A percentile compares a stretch with the other conserved stretches of the same genome.
phyloP scores from a whole-genome alignment of 768 basidiomycete species.

The Sporobolomyces phaffii region DNA sequence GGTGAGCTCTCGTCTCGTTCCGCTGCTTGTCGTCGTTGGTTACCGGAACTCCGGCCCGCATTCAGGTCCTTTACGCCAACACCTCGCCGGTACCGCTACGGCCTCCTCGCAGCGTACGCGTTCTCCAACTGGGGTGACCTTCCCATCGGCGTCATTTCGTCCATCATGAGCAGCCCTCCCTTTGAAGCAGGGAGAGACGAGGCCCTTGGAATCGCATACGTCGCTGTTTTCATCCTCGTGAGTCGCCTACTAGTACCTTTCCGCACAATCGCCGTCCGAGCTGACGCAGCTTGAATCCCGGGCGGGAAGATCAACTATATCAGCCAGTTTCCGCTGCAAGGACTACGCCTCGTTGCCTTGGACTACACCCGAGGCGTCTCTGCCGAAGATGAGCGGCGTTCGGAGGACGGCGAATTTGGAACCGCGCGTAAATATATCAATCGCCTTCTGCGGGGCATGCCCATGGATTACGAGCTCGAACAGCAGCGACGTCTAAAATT shows the following conservation, averaged over 20 bases:
- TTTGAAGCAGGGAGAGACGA: constrained; percentile 60
- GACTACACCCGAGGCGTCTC: constrained; percentile 51
- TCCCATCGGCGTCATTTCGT: constrained; percentile 60
- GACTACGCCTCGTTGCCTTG: constrained; percentile 54
- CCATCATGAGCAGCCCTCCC: constrained; percentile 58
- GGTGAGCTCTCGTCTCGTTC: not conserved
- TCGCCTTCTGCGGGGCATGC: not conserved
- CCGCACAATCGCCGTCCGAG: no score
- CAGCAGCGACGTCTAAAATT: not conserved
- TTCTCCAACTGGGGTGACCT: constrained; percentile 56
- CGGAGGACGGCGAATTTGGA: constrained; percentile 49
- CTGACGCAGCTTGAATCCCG: no score
- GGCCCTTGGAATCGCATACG: constrained; percentile 50
- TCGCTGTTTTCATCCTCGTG: constrained; percentile 27
- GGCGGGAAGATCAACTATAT: constrained; percentile 63
- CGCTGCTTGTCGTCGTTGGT: no score
- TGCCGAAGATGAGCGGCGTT: constrained; percentile 57
- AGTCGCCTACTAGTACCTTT: not conserved
- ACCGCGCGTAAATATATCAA: not conserved
- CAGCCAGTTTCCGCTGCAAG: constrained; percentile 61
- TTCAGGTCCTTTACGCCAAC: constrained; percentile 65
- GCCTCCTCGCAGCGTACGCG: constrained; percentile 62
- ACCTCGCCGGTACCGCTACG: constrained; percentile 67
- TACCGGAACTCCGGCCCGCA: no score
- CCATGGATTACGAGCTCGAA: constrained; percentile 28